A percentile compares a stretch with the other conserved stretches of the same genome.
Evolutionary conservation across 1,139 yeast species (phyloP).

Genomic region (Lodderomyces elongisporus): DNA sequence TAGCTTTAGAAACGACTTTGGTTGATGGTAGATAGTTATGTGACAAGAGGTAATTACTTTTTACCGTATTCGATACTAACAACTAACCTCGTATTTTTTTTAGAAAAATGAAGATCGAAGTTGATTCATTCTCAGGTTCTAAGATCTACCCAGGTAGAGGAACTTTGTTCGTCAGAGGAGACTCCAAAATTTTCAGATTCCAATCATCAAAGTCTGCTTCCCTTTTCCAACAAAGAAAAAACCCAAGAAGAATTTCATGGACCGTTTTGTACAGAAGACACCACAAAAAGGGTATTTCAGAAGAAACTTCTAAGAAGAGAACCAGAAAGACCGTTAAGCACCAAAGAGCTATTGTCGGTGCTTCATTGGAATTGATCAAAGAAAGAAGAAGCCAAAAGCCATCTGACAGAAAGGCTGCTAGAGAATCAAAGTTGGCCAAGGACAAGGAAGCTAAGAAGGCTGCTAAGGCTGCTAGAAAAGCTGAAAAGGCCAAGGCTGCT

Average conservation of each 20-base stretch:
- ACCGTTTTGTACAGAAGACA: slow-evolving; percentile 99
- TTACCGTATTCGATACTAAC: no score
- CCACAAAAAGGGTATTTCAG: slow-evolving; percentile 99
- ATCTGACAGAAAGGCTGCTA: slow-evolving; percentile 96
- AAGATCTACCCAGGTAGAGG: slow-evolving; percentile 99
- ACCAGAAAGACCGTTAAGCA: slow-evolving; percentile 95
- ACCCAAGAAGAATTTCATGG: slow-evolving; percentile 99
- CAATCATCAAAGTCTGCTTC: slow-evolving; percentile 97
- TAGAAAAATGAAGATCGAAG: slow-evolving; percentile 90
- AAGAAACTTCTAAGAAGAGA: slow-evolving; percentile 97
- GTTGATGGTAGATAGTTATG: no score
- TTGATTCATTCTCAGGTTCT: slow-evolving; percentile 98
- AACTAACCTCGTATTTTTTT: no score
- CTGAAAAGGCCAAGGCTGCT: slow-evolving; percentile 84
- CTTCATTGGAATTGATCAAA: slow-evolving; percentile 95
- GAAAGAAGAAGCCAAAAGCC: slow-evolving; percentile 97
- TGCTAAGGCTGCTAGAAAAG: slow-evolving; percentile 91
- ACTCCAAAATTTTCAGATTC: slow-evolving; percentile 99
- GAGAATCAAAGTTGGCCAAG: slow-evolving; percentile 84
- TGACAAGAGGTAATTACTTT: no score
- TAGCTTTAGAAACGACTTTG: no score
- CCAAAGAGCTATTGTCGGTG: slow-evolving; percentile 99
- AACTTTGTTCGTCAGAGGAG: slow-evolving; percentile 98
- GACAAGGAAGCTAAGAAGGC: slow-evolving; percentile 96
- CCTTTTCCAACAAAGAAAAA: slow-evolving; percentile 99